Percentiles rank a stretch among this genome's conserved stretches.
phyloP scores from a whole-genome alignment of 768 basidiomycete genomes.

The Mycena chlorophos region DNA sequence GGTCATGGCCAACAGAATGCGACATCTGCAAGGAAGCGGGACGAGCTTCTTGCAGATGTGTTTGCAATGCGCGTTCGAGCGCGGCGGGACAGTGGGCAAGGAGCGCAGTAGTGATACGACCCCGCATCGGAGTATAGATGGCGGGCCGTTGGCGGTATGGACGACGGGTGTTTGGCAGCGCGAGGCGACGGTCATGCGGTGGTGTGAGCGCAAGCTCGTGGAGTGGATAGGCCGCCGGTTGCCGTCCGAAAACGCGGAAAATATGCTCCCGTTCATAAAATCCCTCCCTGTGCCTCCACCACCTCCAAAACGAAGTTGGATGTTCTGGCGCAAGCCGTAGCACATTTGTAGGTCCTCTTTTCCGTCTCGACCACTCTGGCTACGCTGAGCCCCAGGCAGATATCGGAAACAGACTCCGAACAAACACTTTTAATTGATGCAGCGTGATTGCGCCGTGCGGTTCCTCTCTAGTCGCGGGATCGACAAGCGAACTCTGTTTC shows the following conservation, averaged over 20 bases:
- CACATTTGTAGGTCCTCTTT: too few species aligned
- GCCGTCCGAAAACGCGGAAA: slow-evolving; percentile 21
- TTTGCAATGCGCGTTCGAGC: slow-evolving; percentile 28
- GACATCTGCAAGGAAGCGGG: slow-evolving; percentile 18
- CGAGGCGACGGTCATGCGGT: slow-evolving; percentile 63
- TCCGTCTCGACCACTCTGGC: too few species aligned
- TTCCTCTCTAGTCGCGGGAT: too few species aligned
- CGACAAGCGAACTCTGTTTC: too few species aligned
- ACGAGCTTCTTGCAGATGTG: slow-evolving; percentile 21
- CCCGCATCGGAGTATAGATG: slow-evolving; percentile 11
- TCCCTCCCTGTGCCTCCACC: slow-evolving; percentile 18
- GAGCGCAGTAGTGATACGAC: slow-evolving; percentile 24
- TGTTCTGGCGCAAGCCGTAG: slow-evolving; percentile 13
- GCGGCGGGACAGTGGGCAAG: slow-evolving; percentile 26
- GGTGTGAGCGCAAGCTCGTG: slow-evolving; percentile 55
- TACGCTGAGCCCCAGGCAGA: too few species aligned
- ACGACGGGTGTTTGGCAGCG: slow-evolving; percentile 69
- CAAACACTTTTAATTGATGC: too few species aligned
- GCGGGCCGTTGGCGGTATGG: slow-evolving; percentile 67
- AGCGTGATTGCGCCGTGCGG: too few species aligned
- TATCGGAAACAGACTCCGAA: too few species aligned
- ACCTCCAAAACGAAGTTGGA: slow-evolving; percentile 11
- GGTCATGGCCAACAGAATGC: slow-evolving; percentile 80
- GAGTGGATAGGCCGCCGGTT: slow-evolving; percentile 46
- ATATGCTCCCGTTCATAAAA: slow-evolving; percentile 34